Conservation (phyloP, 306 rosid species). For the Quercus mongolica region DNA sequence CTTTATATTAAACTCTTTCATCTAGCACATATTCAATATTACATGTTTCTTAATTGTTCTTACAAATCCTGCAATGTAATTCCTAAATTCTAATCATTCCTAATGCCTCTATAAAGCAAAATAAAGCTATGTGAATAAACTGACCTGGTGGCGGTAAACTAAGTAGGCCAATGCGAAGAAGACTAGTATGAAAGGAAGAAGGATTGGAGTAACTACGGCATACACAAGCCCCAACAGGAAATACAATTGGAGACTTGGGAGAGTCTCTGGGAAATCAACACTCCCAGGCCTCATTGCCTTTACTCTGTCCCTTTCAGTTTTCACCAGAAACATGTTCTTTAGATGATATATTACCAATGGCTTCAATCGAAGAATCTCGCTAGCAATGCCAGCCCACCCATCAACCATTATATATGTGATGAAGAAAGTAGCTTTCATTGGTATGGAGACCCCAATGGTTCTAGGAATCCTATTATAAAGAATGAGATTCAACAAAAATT, state of each 20-base stretch:
- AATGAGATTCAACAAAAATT: slow-evolving; percentile 11
- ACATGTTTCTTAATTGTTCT: neutral
- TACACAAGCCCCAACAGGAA: slow-evolving; percentile 92
- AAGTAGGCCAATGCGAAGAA: slow-evolving; percentile 94
- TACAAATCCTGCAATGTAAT: neutral
- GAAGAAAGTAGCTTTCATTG: slow-evolving; percentile 96
- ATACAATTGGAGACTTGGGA: slow-evolving; percentile 90
- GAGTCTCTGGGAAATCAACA: slow-evolving; percentile 83
- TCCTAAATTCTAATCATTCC: neutral
- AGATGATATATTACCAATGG: slow-evolving; percentile 91
- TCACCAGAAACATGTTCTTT: slow-evolving; percentile 85
- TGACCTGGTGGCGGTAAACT: slow-evolving; percentile 98
- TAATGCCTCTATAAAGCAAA: neutral
- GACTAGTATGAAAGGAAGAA: slow-evolving; percentile 91
- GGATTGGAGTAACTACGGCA: slow-evolving; percentile 91
- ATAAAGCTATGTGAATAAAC: slow-evolving; percentile 12
- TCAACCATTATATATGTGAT: slow-evolving; percentile 97
- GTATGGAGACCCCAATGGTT: slow-evolving; percentile 95
- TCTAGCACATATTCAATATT: neutral
- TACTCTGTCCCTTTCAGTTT: slow-evolving; percentile 91
- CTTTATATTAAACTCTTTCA: neutral
- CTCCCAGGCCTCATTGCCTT: slow-evolving; percentile 88
- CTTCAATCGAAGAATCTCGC: slow-evolving; percentile 93
- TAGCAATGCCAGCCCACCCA: slow-evolving; percentile 97
- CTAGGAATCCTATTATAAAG: slow-evolving; percentile 72